Percentiles rank a stretch among this genome's conserved stretches.
Conservation (phyloP, 768 basidiomycete species). For the Amanita rubescens region DNA sequence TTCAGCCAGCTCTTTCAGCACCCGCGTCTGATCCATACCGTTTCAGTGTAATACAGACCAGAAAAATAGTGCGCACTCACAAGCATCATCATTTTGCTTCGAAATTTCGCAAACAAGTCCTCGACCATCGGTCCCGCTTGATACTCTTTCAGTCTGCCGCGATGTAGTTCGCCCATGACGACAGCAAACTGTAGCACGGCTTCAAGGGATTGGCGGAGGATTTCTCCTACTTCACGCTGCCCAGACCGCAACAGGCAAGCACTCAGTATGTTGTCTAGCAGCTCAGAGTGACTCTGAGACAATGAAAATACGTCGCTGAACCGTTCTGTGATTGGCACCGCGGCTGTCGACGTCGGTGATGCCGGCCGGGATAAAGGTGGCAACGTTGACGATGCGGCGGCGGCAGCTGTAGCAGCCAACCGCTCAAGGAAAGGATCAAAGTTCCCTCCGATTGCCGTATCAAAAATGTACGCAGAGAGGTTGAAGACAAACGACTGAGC, state of each 20-base stretch:
- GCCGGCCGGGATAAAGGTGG: background rate
- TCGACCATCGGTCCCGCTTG: slow-evolving; percentile 52
- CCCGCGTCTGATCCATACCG: slow-evolving; percentile 35
- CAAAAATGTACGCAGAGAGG: slow-evolving; percentile 68
- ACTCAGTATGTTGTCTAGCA: slow-evolving; percentile 70
- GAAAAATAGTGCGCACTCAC: slow-evolving; percentile 31
- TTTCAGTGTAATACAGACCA: background rate
- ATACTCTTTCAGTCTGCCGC: slow-evolving; percentile 52
- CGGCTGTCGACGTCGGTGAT: slow-evolving; percentile 1
- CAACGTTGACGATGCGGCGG: slow-evolving; percentile 9
- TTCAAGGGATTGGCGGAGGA: slow-evolving; percentile 56
- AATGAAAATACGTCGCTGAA: slow-evolving; percentile 75
- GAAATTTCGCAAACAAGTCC: slow-evolving; percentile 46
- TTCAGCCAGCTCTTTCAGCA: slow-evolving; percentile 49
- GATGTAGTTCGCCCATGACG: slow-evolving; percentile 52
- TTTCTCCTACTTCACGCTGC: slow-evolving; percentile 58
- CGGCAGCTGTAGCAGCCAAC: slow-evolving; percentile 19
- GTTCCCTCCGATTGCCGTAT: slow-evolving; percentile 74
- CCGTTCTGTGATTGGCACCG: background rate
- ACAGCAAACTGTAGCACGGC: slow-evolving; percentile 61
- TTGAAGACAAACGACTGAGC: slow-evolving; percentile 62
- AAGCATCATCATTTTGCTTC: slow-evolving; percentile 45
- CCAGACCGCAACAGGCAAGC: slow-evolving; percentile 67
- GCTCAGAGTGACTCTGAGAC: slow-evolving; percentile 53
- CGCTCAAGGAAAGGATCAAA: slow-evolving; percentile 60